A percentile compares a stretch with the other conserved stretches of the same genome.
Conservation (phyloP, 2,329 filamentous ascomycete genomes). For the Phaeosphaeria sp. region DNA sequence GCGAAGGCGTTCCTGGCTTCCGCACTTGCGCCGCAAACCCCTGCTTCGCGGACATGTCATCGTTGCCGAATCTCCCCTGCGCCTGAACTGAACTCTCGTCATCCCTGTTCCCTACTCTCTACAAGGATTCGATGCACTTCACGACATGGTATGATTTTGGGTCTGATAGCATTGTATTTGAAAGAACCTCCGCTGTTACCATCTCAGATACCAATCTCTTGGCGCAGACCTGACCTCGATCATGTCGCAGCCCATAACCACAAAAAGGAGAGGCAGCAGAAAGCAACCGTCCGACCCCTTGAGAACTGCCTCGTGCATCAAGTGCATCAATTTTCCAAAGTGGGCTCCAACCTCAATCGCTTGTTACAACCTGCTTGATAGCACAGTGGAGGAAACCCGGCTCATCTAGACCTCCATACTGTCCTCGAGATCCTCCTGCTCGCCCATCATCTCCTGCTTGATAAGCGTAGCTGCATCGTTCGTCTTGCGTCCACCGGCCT, state of each 20-base stretch:
- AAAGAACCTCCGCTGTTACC: not conserved
- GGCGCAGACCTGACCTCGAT: not conserved
- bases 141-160: too few species aligned
- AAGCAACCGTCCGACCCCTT: not conserved
- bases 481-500: slow-evolving; percentile 18
- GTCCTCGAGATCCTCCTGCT: slow-evolving; percentile 4
- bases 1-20: slow-evolving; percentile 17
- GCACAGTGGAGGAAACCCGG: too few species aligned
- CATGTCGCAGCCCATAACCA: not conserved
- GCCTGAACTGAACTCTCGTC: not conserved
- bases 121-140: not conserved
- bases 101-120: not conserved
- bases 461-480: slow-evolving; percentile 6
- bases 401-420: not conserved
- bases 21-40: slow-evolving; percentile 25
- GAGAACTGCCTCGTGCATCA: too few species aligned
- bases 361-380: too few species aligned
- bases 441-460: slow-evolving; percentile 9
- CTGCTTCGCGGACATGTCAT: slow-evolving; percentile 11
- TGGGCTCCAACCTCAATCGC: too few species aligned
- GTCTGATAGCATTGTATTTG: not conserved
- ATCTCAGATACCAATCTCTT: not conserved
- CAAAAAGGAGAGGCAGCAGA: not conserved
- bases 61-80: not conserved
- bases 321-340: not conserved